Conservation (phyloP, 352 stramenopile genomes). For the Pythium angustatum region DNA sequence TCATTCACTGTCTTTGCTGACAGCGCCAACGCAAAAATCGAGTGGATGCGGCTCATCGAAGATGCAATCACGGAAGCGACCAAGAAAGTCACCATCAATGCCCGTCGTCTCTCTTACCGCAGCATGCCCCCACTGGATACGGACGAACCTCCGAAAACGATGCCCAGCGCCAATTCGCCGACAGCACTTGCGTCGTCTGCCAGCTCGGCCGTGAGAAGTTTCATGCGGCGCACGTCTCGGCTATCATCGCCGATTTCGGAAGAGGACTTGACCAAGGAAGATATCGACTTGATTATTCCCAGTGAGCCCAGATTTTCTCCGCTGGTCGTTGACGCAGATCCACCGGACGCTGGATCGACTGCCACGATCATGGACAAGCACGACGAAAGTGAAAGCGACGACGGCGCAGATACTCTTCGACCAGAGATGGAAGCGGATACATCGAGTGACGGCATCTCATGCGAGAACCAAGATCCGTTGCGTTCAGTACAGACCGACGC, state of each 20-base stretch:
- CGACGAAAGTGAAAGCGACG: not conserved
- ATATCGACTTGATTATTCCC: not conserved
- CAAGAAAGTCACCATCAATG: constrained; percentile 79
- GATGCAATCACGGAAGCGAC: constrained; percentile 69
- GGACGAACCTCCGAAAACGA: constrained; percentile 1
- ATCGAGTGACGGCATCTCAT: constrained; percentile 9
- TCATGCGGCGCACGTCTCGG: constrained; percentile 56
- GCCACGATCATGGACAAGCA: not conserved
- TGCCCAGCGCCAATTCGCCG: not conserved
- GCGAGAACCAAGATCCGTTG: constrained; percentile 17
- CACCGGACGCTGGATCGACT: not conserved
- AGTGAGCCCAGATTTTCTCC: constrained; percentile 11
- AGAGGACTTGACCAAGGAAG: constrained; percentile 11
- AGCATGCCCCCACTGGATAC: not conserved
- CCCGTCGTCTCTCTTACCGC: constrained; percentile 55
- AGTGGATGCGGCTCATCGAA: constrained; percentile 84
- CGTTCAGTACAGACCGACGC: not conserved
- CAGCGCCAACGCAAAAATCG: constrained; percentile 55
- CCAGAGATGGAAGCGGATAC: constrained; percentile 21
- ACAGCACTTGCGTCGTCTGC: constrained; percentile 26
- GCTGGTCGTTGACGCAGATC: not conserved
- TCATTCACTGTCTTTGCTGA: constrained; percentile 85
- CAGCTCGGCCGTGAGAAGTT: constrained; percentile 44
- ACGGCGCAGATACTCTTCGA: not conserved
- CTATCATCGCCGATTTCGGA: constrained; percentile 39